Evolutionary conservation across 768 basidiomycete genomes (phyloP).

Genomic region (Mycena floridula): DNA sequence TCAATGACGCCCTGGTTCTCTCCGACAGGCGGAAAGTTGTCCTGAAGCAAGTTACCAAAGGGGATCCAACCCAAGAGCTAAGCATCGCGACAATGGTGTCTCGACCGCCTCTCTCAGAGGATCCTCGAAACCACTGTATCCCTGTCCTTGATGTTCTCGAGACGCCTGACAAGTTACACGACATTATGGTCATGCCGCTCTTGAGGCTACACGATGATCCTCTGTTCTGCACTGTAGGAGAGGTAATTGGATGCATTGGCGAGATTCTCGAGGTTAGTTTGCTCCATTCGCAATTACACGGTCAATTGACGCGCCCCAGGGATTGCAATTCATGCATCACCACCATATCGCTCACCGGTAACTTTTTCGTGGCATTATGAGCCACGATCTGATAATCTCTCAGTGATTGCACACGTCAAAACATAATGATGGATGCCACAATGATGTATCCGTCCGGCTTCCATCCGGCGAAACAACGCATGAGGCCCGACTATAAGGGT

Average conservation of each 20-base stretch:
- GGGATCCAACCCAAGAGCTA: constrained; percentile 15
- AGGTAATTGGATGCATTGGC: constrained; percentile 23
- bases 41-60: constrained; percentile 5
- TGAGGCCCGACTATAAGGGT: constrained; percentile 9
- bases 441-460: constrained; percentile 8
- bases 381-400: constrained; percentile 15
- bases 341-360: constrained; percentile 31
- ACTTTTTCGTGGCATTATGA: neutral
- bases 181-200: constrained; percentile 28
- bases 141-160: constrained; percentile 17
- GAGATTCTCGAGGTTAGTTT: constrained; percentile 27
- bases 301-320: constrained; percentile 11
- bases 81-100: constrained; percentile 19
- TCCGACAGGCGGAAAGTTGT: constrained; percentile 3
- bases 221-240: constrained; percentile 26
- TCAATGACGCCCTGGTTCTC: constrained; percentile 9
- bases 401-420: neutral
- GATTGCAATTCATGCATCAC: constrained; percentile 30
- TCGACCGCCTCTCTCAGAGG: constrained; percentile 9
- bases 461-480: constrained; percentile 3
- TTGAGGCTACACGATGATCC: constrained; percentile 21
- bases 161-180: constrained; percentile 7
- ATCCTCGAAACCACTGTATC: constrained; percentile 26
- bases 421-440: constrained; percentile 13
- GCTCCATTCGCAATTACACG: constrained; percentile 9